A percentile compares a stretch with the other conserved stretches of the same genome.
These are phyloP conservation scores for Eustoma russellianum DNA, from an alignment of 257 asterid genomes.

Conservation along the genomic window DNA sequence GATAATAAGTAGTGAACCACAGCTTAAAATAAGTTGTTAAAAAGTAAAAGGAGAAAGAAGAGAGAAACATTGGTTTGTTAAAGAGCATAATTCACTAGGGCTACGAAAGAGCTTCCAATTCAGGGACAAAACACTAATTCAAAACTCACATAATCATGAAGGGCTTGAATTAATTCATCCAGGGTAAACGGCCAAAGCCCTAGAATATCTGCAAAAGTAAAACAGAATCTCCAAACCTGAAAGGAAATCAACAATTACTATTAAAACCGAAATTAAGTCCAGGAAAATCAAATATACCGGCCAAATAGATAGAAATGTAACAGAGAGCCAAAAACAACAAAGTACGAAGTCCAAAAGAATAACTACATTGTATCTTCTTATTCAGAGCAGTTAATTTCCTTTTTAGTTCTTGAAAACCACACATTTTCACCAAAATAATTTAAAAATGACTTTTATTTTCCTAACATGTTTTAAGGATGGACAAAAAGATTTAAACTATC, in stretches of 20 bases:
- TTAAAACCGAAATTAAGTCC: background rate
- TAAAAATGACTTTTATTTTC: no score
- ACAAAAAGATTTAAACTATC: no score
- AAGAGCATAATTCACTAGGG: background rate
- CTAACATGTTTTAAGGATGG: no score
- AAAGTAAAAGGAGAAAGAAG: background rate
- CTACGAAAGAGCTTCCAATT: background rate
- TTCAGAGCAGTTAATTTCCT: no score
- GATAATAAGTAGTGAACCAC: background rate
- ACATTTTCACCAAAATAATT: no score
- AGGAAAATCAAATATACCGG: no score
- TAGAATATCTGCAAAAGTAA: constrained; percentile 90
- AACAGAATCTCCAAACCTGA: constrained; percentile 95
- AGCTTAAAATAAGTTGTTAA: background rate
- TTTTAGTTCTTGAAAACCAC: no score
- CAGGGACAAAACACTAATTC: constrained; percentile 12
- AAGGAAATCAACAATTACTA: constrained; percentile 17
- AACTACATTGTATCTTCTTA: no score
- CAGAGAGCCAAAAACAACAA: no score
- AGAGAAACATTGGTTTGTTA: background rate
- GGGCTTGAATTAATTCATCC: constrained; percentile 89
- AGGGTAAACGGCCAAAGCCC: constrained; percentile 98
- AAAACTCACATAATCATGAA: constrained; percentile 83
- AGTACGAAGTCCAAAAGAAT: no score
- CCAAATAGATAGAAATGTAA: no score